Percentiles rank a stretch among this genome's conserved stretches.
Conservation (phyloP, 495 filamentous ascomycete genomes). For the Glutinoglossum americanum region DNA sequence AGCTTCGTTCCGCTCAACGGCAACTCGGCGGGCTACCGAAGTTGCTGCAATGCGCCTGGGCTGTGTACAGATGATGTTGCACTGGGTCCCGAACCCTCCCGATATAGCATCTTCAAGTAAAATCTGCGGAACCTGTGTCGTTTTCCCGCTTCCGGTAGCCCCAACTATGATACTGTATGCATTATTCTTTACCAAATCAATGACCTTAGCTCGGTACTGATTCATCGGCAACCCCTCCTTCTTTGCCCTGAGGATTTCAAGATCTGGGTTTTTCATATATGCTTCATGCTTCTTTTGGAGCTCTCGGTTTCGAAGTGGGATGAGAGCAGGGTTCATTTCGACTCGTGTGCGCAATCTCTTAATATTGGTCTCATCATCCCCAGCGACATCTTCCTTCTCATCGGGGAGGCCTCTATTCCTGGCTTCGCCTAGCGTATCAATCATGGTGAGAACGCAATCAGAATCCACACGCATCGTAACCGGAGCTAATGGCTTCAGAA, state of each 20-base stretch:
- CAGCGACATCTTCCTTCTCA: conserved; percentile 10
- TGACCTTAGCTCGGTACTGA: conserved; percentile 19
- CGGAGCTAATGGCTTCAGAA: conserved; percentile 17
- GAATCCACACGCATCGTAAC: conserved; percentile 16
- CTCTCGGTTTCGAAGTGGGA: conserved; percentile 10
- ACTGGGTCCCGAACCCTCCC: conserved; percentile 18
- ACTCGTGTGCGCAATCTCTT: conserved; percentile 7
- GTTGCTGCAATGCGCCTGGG: conserved; percentile 35
- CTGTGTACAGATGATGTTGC: conserved; percentile 36
- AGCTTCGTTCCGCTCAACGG: conserved; percentile 27
- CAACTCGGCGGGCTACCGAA: conserved; percentile 31
- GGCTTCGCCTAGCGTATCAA: conserved; percentile 19
- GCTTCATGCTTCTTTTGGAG: conserved; percentile 13
- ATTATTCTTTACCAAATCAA: conserved; percentile 27
- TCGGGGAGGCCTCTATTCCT: conserved; percentile 23
- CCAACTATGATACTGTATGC: conserved; percentile 31
- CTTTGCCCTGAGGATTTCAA: conserved; percentile 17
- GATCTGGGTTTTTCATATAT: conserved; percentile 14
- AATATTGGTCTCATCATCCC: conserved; percentile 8
- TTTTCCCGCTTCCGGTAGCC: conserved; percentile 38
- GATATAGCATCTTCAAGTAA: conserved; percentile 30
- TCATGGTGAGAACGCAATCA: conserved; percentile 21
- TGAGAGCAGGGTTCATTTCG: conserved; percentile 8
- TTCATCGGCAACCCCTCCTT: conserved; percentile 29
- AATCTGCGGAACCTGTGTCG: conserved; percentile 39